Conservation (phyloP, 805 yeast genomes). For the Lachancea thermotolerans region DNA sequence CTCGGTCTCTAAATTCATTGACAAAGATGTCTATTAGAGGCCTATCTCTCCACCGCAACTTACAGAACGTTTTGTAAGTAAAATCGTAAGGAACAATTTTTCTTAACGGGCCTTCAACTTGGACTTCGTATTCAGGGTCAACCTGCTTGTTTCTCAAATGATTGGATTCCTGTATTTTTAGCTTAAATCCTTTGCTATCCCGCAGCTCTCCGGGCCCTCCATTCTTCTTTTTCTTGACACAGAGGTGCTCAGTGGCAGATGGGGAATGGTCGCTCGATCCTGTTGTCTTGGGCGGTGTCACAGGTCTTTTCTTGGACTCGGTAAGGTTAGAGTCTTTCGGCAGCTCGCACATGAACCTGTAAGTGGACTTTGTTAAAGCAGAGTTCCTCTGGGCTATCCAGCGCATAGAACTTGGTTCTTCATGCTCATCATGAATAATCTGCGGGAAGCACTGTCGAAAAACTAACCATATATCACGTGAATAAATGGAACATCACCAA, state of each 20-base stretch:
- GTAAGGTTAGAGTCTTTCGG: background rate
- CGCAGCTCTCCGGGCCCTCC: constrained; percentile 13
- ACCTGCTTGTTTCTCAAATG: constrained; percentile 45
- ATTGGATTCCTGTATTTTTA: constrained; percentile 20
- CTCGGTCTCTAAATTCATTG: constrained; percentile 77
- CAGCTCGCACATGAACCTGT: background rate
- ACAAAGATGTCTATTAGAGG: constrained; percentile 72
- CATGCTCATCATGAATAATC: too few species aligned
- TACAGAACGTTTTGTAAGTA: constrained; percentile 88
- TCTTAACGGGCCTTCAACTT: constrained; percentile 54
- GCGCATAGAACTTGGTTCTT: too few species aligned
- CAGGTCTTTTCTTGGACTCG: constrained; percentile 4
- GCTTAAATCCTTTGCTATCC: constrained; percentile 29
- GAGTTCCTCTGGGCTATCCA: too few species aligned
- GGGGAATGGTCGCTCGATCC: background rate
- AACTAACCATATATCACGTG: constrained; percentile 2
- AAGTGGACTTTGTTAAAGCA: too few species aligned
- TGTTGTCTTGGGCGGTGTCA: background rate
- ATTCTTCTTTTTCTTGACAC: constrained; percentile 6
- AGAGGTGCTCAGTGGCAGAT: background rate
- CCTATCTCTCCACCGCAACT: constrained; percentile 85
- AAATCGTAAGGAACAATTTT: constrained; percentile 79
- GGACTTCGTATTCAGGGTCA: constrained; percentile 51
- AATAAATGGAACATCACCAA: background rate
- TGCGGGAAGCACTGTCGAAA: background rate